phyloP scores from a whole-genome alignment of 2,329 filamentous ascomycete species.

The Penicillium sp. region DNA sequence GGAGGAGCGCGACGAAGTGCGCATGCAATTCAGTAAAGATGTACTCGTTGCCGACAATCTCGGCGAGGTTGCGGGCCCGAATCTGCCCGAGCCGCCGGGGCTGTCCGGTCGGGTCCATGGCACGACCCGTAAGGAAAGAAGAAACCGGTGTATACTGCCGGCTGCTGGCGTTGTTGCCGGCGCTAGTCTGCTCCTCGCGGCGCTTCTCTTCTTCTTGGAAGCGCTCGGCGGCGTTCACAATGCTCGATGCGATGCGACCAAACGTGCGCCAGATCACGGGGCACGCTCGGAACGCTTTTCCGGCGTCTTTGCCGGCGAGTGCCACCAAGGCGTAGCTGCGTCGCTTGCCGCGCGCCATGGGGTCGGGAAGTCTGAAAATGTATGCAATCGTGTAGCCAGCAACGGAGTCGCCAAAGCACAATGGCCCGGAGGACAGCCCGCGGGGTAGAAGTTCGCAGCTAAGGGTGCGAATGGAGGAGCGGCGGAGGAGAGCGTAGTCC shows the following conservation, averaged over 20 bases:
- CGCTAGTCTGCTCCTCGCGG: constrained; percentile 39
- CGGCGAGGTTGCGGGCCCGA: constrained; percentile 55
- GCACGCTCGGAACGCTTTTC: constrained; percentile 46
- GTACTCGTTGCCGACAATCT: constrained; percentile 58
- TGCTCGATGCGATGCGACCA: constrained; percentile 53
- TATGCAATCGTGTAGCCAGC: constrained; percentile 60
- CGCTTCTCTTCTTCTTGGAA: constrained; percentile 46
- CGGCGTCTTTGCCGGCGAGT: constrained; percentile 54
- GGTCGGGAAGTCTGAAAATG: constrained; percentile 58
- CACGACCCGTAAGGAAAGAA: constrained; percentile 58
- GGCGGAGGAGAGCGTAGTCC: constrained; percentile 55
- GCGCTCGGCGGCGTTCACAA: constrained; percentile 48
- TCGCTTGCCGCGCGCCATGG: constrained; percentile 56
- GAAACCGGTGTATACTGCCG: constrained; percentile 56
- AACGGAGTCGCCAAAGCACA: constrained; percentile 57
- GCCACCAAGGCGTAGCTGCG: constrained; percentile 59
- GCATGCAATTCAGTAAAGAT: constrained; percentile 59
- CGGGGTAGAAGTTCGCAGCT: constrained; percentile 57
- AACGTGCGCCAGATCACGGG: constrained; percentile 55
- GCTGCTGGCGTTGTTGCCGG: constrained; percentile 24
- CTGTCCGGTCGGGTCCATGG: constrained; percentile 56
- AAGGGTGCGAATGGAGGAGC: constrained; percentile 58
- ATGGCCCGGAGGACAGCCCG: constrained; percentile 56
- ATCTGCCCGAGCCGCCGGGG: constrained; percentile 53
- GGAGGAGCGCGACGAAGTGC: constrained; percentile 52